phyloP scores from a whole-genome alignment of 768 basidiomycete species.

The Tulasnella sp. region DNA sequence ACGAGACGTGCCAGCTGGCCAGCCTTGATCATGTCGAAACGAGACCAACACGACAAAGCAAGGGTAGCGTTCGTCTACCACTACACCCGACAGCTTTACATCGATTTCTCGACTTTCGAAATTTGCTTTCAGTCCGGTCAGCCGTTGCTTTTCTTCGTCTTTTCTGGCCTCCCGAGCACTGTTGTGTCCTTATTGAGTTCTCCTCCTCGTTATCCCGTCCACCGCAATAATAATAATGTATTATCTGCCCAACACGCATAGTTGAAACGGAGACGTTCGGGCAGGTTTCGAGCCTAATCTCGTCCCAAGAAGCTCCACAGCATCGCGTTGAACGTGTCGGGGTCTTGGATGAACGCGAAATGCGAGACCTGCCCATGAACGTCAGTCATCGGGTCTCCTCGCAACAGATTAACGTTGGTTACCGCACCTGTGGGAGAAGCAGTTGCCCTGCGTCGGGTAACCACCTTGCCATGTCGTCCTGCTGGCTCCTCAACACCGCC shows the following conservation, averaged over 20 bases:
- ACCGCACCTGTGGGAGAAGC: slow-evolving; percentile 1
- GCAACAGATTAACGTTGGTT: neutral
- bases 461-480: slow-evolving; percentile 10
- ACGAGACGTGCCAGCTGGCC: slow-evolving; percentile 51
- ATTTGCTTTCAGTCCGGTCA: neutral
- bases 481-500: slow-evolving; percentile 2
- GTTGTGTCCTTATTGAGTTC: neutral
- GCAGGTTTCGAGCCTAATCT: neutral
- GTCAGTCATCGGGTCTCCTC: neutral
- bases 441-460: neutral
- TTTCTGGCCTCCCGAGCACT: neutral
- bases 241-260: neutral
- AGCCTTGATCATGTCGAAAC: slow-evolving; percentile 53
- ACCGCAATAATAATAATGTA: neutral
- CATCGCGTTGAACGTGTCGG: neutral
- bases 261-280: too few relatives aligned
- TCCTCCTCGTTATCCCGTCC: neutral
- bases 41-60: slow-evolving; percentile 82
- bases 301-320: neutral
- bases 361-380: neutral
- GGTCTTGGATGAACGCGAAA: slow-evolving; percentile 12
- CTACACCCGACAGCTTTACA: too few relatives aligned
- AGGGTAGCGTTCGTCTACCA: too few relatives aligned
- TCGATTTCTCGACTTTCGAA: neutral
- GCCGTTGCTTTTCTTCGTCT: neutral